Evolutionary conservation across 768 basidiomycete species (phyloP).

Genomic region (Suillus cothurnatus): DNA sequence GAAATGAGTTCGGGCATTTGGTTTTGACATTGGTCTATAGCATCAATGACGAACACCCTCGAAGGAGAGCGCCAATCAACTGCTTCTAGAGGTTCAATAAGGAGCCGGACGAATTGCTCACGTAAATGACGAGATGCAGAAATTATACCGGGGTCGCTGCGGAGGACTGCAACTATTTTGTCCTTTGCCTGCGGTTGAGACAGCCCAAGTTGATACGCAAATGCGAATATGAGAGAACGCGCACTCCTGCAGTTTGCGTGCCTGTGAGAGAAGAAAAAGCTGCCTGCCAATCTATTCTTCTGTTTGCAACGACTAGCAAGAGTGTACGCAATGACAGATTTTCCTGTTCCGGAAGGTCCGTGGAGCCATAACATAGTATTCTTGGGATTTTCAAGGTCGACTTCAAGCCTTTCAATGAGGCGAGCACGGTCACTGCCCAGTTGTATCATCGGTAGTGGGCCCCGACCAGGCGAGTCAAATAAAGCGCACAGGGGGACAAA

Average conservation of each 20-base stretch:
- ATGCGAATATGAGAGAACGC: neutral
- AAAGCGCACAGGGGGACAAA: neutral
- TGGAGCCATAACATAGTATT: neutral
- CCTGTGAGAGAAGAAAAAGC: neutral
- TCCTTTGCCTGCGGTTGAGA: neutral
- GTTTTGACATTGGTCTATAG: neutral
- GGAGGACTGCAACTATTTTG: neutral
- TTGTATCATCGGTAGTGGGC: neutral
- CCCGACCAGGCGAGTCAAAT: neutral
- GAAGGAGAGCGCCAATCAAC: neutral
- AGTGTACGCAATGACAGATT: conserved; percentile 1
- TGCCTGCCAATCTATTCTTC: neutral
- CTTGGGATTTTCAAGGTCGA: neutral
- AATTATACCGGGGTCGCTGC: neutral
- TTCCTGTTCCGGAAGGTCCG: neutral
- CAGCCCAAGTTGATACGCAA: neutral
- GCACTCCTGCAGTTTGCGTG: neutral
- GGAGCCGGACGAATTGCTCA: neutral
- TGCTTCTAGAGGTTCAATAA: neutral
- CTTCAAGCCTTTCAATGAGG: neutral
- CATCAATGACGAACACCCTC: neutral
- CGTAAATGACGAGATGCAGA: neutral
- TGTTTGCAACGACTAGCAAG: conserved; percentile 1
- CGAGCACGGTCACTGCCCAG: neutral
- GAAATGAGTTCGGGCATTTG: neutral